Evolutionary conservation across 306 rosid genomes (phyloP), one percentile per base, ranked within the genome.

Genomic region (Dalbergia cultrata): DNA sequence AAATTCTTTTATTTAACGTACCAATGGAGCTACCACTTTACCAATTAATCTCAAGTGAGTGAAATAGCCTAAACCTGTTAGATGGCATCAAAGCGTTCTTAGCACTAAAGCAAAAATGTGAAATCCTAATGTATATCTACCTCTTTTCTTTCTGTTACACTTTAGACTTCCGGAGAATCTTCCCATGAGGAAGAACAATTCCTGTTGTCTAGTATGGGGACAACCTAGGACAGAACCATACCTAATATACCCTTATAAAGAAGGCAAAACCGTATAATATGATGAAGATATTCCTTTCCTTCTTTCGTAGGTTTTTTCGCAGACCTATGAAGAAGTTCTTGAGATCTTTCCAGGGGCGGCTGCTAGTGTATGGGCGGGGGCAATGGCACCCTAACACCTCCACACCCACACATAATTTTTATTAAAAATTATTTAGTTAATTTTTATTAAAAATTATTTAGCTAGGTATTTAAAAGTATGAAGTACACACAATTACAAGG

Each of bases 191-290:
- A 69, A 56, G 39, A 78, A 44, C 41, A 57, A 45, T 57, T 44
- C 59, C 37, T 67, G 44, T 77, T 52, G 47, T 52, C 9, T 35
- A 76, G 14, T 37, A 5, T 37, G 22, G 73, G 65, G 53, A 76
- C 64, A 76, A 78, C 77, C 70, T 70, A 49, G 54, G 78, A 61
- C 66, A 71, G 41, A 39, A 61, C 58, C 19, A 50, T 35, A n/a
- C 58, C 45, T 43, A 56, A 78, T 67, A 43, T 67, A 56, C n/a
- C 82, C 64, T 13, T 21, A 10, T 67, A 76, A 67, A 52, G 65
- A 35, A 35, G 41, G 53, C 31, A 35, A 22, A 22, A 4, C 19
- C 8, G 34, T 17, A 33, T 62, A 59, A 52, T 5, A 10, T 41
- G 41, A 65, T 53, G 72, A 76, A 50, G 53, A 50, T 19, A 14